phyloP scores from a whole-genome alignment of 2,329 filamentous ascomycete species.

The Simplicillium aogashimaense region DNA sequence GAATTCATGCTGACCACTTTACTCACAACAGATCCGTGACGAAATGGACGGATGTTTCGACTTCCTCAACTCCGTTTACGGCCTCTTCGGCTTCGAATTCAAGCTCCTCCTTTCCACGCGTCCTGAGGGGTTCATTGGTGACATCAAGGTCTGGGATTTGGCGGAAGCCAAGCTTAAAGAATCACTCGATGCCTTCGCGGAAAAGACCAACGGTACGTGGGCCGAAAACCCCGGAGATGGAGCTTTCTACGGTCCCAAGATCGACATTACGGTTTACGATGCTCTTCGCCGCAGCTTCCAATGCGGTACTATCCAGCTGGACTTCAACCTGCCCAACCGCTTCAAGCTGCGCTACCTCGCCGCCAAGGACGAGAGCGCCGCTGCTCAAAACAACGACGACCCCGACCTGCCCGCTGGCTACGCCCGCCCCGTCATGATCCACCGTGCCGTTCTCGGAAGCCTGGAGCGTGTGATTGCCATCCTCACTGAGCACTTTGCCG shows the following conservation, averaged over 20 bases:
- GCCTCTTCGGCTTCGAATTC: slow-evolving; percentile 59
- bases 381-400: slow-evolving; percentile 32
- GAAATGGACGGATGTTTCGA: slow-evolving; percentile 74
- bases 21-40: slow-evolving; percentile 20
- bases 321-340: slow-evolving; percentile 60
- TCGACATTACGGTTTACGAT: slow-evolving; percentile 91
- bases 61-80: slow-evolving; percentile 66
- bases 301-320: slow-evolving; percentile 79
- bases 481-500: slow-evolving; percentile 73
- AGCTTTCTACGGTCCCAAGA: slow-evolving; percentile 97
- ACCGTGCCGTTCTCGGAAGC: slow-evolving; percentile 69
- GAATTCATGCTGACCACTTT: background rate
- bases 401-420: slow-evolving; percentile 54
- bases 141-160: slow-evolving; percentile 77
- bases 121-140: slow-evolving; percentile 78
- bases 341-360: slow-evolving; percentile 37
- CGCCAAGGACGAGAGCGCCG: slow-evolving; percentile 35
- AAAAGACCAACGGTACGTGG: slow-evolving; percentile 57
- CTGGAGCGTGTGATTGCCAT: slow-evolving; percentile 62
- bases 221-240: slow-evolving; percentile 90
- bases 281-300: slow-evolving; percentile 60
- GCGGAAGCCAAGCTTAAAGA: slow-evolving; percentile 74
- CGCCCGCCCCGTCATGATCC: slow-evolving; percentile 76
- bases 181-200: slow-evolving; percentile 69
- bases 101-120: slow-evolving; percentile 91